These are phyloP conservation scores for Tuber umbilicatum DNA, from an alignment of 495 filamentous ascomycete genomes.

Conservation along the genomic window DNA sequence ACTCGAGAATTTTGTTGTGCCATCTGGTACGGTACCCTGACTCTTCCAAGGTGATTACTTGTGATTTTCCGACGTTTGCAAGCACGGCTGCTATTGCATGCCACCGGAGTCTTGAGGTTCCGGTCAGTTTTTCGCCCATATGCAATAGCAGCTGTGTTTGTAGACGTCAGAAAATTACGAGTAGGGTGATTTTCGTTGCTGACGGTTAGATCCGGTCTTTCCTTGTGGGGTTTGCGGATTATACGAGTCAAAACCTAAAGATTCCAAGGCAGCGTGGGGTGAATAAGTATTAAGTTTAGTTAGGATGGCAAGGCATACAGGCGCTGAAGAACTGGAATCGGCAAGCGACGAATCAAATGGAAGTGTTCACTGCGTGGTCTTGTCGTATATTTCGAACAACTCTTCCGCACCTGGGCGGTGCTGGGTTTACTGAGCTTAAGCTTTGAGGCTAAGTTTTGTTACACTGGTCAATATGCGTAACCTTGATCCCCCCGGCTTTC, in stretches of 20 bases:
- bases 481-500: not conserved
- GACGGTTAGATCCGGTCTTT: not conserved
- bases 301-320: not conserved
- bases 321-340: not conserved
- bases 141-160: too few species aligned
- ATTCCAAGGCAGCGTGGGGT: not conserved
- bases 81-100: too few species aligned
- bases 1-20: not conserved
- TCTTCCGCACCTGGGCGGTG: not conserved
- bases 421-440: not conserved
- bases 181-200: not conserved
- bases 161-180: too few species aligned
- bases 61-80: too few species aligned
- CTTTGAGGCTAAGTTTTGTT: not conserved
- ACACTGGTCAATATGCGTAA: not conserved
- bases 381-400: not conserved
- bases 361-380: not conserved
- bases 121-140: too few species aligned
- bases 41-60: not conserved
- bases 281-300: not conserved
- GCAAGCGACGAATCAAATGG: not conserved
- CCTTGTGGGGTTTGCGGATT: not conserved
- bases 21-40: not conserved
- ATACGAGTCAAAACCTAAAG: not conserved
- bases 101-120: too few species aligned